phyloP scores from a whole-genome alignment of 768 basidiomycete species.

The Pholiota conissans region DNA sequence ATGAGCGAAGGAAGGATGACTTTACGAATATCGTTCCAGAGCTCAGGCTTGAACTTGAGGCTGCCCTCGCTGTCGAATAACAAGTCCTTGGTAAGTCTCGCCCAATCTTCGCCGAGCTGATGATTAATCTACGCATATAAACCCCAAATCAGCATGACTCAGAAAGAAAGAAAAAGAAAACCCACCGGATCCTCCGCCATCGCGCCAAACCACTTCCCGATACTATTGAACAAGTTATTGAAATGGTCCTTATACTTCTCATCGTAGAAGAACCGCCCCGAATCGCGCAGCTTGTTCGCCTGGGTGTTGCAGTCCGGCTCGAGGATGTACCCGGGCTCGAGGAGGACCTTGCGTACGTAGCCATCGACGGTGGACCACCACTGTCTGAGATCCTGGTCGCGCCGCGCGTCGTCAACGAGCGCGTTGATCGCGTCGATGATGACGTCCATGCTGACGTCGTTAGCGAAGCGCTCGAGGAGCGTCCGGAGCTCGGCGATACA shows the following conservation, averaged over 20 bases:
- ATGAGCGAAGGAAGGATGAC: constrained; percentile 82
- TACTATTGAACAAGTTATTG: constrained; percentile 71
- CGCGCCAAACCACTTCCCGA: constrained; percentile 79
- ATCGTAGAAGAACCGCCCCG: constrained; percentile 78
- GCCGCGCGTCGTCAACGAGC: constrained; percentile 70
- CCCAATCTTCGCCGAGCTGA: constrained; percentile 82
- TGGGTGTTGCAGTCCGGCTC: constrained; percentile 71
- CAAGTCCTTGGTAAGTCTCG: constrained; percentile 78
- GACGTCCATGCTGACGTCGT: constrained; percentile 61
- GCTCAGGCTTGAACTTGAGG: constrained; percentile 82
- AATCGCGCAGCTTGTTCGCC: constrained; percentile 62
- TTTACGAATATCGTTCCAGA: constrained; percentile 86
- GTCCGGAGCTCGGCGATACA: constrained; percentile 69
- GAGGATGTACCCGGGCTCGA: constrained; percentile 87
- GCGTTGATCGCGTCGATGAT: constrained; percentile 71
- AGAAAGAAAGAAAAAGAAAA: too few species aligned
- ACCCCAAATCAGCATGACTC: too few species aligned
- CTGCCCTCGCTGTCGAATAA: constrained; percentile 80
- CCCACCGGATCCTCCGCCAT: constrained; percentile 78
- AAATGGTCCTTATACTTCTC: constrained; percentile 67
- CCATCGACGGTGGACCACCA: constrained; percentile 70
- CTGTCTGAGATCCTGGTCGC: constrained; percentile 70
- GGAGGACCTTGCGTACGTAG: constrained; percentile 69
- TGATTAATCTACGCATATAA: constrained; percentile 63
- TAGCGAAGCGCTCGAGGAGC: constrained; percentile 90